Evolutionary conservation across 805 yeast genomes (phyloP).

Genomic region (Pichia paraexigua): DNA sequence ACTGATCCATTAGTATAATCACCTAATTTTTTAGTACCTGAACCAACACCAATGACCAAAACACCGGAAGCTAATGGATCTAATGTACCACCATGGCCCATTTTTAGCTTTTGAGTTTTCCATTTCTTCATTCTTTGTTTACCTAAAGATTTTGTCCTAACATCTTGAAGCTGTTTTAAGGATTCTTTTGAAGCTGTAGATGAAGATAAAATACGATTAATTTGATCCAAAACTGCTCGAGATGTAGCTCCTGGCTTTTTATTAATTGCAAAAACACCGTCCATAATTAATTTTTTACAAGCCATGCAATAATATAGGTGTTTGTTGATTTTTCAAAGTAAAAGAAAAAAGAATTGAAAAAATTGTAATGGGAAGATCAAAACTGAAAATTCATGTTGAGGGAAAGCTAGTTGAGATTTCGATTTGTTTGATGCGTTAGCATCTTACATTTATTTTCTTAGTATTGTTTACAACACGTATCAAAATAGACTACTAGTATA

Average conservation of each 20-base stretch:
- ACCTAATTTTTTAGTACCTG: slow-evolving; percentile 78
- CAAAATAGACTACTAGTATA: background rate
- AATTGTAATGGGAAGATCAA: background rate
- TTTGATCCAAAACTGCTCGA: slow-evolving; percentile 55
- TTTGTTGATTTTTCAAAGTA: background rate
- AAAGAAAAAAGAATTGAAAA: background rate
- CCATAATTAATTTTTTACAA: slow-evolving; percentile 40
- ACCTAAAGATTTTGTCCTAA: slow-evolving; percentile 35
- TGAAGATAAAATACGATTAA: slow-evolving; percentile 56
- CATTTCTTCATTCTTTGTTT: slow-evolving; percentile 52
- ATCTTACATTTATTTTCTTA: background rate
- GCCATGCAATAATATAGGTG: background rate
- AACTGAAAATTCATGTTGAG: background rate
- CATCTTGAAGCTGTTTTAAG: slow-evolving; percentile 41
- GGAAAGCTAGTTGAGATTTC: background rate
- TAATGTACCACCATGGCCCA: slow-evolving; percentile 98
- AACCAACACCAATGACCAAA: slow-evolving; percentile 82
- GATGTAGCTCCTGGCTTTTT: slow-evolving; percentile 86
- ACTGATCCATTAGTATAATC: slow-evolving; percentile 64
- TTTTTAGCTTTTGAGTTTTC: slow-evolving; percentile 35
- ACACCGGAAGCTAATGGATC: slow-evolving; percentile 97
- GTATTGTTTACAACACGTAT: background rate
- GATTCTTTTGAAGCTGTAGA: slow-evolving; percentile 52
- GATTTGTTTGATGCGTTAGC: background rate
- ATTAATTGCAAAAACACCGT: slow-evolving; percentile 86